Evolutionary conservation across 2,329 filamentous ascomycete genomes (phyloP).

Genomic region (Fusarium devonianum): DNA sequence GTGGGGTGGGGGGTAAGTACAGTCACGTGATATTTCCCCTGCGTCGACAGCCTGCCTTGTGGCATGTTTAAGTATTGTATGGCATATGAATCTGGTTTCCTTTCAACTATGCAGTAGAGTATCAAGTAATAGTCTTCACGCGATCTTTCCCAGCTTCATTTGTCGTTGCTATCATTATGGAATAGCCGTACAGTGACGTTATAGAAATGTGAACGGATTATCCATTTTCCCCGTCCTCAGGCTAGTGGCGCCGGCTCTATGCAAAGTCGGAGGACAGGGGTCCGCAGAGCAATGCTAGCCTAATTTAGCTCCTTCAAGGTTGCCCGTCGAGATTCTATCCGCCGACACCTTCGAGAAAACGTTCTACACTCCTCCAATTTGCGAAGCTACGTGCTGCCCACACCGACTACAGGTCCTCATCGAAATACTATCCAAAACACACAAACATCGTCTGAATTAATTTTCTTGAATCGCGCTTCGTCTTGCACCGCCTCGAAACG

Average conservation of each 20-base stretch:
- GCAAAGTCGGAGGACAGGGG: slow-evolving; percentile 28
- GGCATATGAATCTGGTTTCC: too few relatives aligned
- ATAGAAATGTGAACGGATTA: slow-evolving; percentile 34
- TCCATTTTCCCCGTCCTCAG: slow-evolving; percentile 38
- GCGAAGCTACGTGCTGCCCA: slow-evolving; percentile 18
- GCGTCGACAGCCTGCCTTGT: too few relatives aligned
- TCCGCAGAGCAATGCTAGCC: slow-evolving; percentile 44
- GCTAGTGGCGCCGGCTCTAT: slow-evolving; percentile 32
- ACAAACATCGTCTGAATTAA: not conserved
- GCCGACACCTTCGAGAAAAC: slow-evolving; percentile 45
- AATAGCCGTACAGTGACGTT: slow-evolving; percentile 34
- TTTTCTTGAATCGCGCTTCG: slow-evolving; percentile 18
- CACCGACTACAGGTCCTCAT: slow-evolving; percentile 13
- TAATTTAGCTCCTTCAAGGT: slow-evolving; percentile 45
- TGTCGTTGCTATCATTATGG: not conserved
- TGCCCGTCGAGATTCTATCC: slow-evolving; percentile 47
- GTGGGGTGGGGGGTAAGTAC: slow-evolving; percentile 26
- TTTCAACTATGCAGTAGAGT: too few relatives aligned
- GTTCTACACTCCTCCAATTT: slow-evolving; percentile 38
- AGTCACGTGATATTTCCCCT: slow-evolving; percentile 30
- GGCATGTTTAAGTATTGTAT: too few relatives aligned
- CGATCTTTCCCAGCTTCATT: not conserved
- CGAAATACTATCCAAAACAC: slow-evolving; percentile 5
- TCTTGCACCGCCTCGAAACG: slow-evolving; percentile 46
- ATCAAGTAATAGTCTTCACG: too few relatives aligned